Conservation (phyloP, 1,284 basidiomycete species). For the Phylloboletellus chloephorus region DNA sequence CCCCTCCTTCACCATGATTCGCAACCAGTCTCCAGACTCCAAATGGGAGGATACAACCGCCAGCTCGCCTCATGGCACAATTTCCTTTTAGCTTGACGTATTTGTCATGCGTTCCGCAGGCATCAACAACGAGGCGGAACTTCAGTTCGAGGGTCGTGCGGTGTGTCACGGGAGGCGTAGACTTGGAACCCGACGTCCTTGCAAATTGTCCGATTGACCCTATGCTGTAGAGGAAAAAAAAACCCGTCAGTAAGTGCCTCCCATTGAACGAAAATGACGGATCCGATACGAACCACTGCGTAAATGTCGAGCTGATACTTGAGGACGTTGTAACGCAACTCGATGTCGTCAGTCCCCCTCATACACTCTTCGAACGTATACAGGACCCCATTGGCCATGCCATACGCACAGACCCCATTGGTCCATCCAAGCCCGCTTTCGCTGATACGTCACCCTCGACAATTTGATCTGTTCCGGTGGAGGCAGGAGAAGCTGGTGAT, state of each 20-base stretch:
- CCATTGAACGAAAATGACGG: slow-evolving; percentile 4
- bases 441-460: slow-evolving; percentile 29
- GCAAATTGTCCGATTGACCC: slow-evolving; percentile 51
- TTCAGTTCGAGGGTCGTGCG: slow-evolving; percentile 54
- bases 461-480: slow-evolving; percentile 29
- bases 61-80: slow-evolving; percentile 37
- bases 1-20: slow-evolving; percentile 61
- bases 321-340: slow-evolving; percentile 39
- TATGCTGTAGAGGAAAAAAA: slow-evolving; percentile 30
- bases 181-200: slow-evolving; percentile 56
- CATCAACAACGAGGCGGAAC: slow-evolving; percentile 57
- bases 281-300: slow-evolving; percentile 29
- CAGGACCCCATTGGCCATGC: slow-evolving; percentile 38
- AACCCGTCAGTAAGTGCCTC: slow-evolving; percentile 3
- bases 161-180: slow-evolving; percentile 41
- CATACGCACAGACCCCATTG: slow-evolving; percentile 31
- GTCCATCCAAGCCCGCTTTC: slow-evolving; percentile 32
- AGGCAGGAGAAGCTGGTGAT: slow-evolving; percentile 36
- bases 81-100: slow-evolving; percentile 43
- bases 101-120: slow-evolving; percentile 60
- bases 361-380: slow-evolving; percentile 25
- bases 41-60: slow-evolving; percentile 43
- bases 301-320: slow-evolving; percentile 48
- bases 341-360: slow-evolving; percentile 33
- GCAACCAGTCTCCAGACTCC: slow-evolving; percentile 47